Evolutionary conservation across 768 basidiomycete species (phyloP).

Genomic region (Pilatotrama ljubarskyi): DNA sequence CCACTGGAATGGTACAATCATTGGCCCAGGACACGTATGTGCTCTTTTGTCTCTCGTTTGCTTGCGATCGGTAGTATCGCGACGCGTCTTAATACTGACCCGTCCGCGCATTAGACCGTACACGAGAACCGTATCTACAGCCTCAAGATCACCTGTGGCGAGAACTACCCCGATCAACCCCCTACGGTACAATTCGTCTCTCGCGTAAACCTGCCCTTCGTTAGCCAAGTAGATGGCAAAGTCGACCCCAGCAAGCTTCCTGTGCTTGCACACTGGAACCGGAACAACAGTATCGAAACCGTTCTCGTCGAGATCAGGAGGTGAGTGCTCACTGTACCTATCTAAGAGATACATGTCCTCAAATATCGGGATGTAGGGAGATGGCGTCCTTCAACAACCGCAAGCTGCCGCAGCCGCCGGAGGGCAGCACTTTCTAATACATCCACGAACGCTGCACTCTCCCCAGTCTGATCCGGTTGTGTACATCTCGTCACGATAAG

Average conservation of each 20-base stretch:
- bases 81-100: conserved; percentile 14
- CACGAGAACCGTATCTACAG: conserved; percentile 99
- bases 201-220: conserved; percentile 92
- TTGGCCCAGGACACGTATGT: conserved; percentile 94
- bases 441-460: neutral
- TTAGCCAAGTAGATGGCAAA: conserved; percentile 69
- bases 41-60: neutral
- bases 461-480: conserved; percentile 6
- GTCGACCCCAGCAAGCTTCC: conserved; percentile 74
- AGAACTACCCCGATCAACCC: conserved; percentile 71
- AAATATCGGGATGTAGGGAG: conserved; percentile 54
- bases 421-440: conserved; percentile 69
- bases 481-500: conserved; percentile 16
- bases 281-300: conserved; percentile 80
- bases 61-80: conserved; percentile 16
- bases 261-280: conserved; percentile 74
- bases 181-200: conserved; percentile 86
- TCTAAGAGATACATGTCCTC: neutral
- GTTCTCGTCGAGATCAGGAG: conserved; percentile 91
- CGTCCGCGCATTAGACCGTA: conserved; percentile 62
- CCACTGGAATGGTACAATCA: conserved; percentile 98
- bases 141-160: conserved; percentile 84
- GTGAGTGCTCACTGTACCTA: conserved; percentile 45
- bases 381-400: conserved; percentile 92
- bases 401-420: conserved; percentile 93